phyloP scores from a whole-genome alignment of 2,329 filamentous ascomycete genomes.

The Setomelanomma holmii region DNA sequence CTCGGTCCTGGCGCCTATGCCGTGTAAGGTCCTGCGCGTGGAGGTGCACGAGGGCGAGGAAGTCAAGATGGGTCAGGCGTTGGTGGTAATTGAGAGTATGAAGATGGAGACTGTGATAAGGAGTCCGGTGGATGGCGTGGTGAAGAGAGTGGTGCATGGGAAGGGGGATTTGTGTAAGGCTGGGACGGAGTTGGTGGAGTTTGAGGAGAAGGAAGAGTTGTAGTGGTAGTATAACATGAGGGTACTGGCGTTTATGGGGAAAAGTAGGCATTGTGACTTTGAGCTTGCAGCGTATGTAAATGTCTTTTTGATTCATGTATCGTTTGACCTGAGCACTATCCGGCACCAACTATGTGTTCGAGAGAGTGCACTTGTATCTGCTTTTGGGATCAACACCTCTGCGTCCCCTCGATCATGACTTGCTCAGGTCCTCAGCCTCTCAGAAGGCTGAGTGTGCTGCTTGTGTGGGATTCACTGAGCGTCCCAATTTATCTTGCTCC shows the following conservation, averaged over 20 bases:
- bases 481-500: no score
- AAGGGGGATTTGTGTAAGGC: conserved; percentile 56
- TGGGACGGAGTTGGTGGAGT: conserved; percentile 51
- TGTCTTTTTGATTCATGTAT: no score
- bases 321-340: no score
- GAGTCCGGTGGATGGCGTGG: conserved; percentile 56
- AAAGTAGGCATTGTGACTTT: no score
- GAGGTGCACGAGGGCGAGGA: conserved; percentile 82
- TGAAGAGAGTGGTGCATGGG: conserved; percentile 57
- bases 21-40: conserved; percentile 92
- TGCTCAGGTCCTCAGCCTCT: no score
- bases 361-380: no score
- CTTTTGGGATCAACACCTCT: no score
- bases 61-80: conserved; percentile 83
- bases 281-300: no score
- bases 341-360: no score
- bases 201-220: conserved; percentile 26
- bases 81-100: conserved; percentile 73
- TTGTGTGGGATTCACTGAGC: no score
- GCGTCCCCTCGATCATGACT: no score
- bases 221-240: not conserved
- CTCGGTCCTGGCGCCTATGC: conserved; percentile 92
- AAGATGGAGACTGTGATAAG: conserved; percentile 65
- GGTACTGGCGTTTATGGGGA: not conserved
- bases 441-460: no score